Conservation (phyloP, 805 yeast genomes). For the Wickerhamomyces xylosicus region DNA sequence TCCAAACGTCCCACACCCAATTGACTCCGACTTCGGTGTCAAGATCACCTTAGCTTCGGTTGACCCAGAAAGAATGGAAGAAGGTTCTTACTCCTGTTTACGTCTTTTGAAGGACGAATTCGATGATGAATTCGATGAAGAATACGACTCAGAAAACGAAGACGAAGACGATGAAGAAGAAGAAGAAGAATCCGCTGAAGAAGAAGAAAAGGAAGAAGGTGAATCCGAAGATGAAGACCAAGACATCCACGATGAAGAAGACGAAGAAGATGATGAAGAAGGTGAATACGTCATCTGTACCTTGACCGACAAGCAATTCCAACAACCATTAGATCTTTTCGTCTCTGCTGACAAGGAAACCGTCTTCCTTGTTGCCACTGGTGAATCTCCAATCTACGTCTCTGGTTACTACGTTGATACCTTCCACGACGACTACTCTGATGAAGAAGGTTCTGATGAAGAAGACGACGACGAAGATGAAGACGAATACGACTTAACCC, state of each 20-base stretch:
- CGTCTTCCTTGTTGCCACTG: constrained; percentile 83
- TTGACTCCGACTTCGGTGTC: constrained; percentile 77
- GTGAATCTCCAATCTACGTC: constrained; percentile 87
- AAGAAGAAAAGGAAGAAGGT: constrained; percentile 37
- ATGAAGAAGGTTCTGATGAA: constrained; percentile 34
- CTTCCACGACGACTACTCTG: constrained; percentile 57
- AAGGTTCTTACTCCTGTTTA: constrained; percentile 19
- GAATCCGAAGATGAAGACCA: constrained; percentile 27
- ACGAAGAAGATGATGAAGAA: constrained; percentile 62
- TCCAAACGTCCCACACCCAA: constrained; percentile 88
- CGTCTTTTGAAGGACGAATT: constrained; percentile 8
- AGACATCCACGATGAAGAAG: constrained; percentile 33
- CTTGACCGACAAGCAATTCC: constrained; percentile 79
- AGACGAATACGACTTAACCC: constrained; percentile 57
- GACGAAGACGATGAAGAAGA: constrained; percentile 24
- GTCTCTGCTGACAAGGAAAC: constrained; percentile 88
- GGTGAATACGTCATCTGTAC: constrained; percentile 85
- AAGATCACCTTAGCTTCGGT: constrained; percentile 93
- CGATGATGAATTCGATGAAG: constrained; percentile 36
- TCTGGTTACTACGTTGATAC: constrained; percentile 96
- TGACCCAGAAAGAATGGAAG: constrained; percentile 82
- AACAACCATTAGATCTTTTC: constrained; percentile 85
- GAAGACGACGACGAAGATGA: constrained; percentile 31
- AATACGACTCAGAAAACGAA: constrained; percentile 30
- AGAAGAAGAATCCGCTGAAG: constrained; percentile 26